Evolutionary conservation across 2,329 filamentous ascomycete genomes (phyloP), one percentile per base, ranked within the genome.

Genomic region (Aureobasidium lini): DNA sequence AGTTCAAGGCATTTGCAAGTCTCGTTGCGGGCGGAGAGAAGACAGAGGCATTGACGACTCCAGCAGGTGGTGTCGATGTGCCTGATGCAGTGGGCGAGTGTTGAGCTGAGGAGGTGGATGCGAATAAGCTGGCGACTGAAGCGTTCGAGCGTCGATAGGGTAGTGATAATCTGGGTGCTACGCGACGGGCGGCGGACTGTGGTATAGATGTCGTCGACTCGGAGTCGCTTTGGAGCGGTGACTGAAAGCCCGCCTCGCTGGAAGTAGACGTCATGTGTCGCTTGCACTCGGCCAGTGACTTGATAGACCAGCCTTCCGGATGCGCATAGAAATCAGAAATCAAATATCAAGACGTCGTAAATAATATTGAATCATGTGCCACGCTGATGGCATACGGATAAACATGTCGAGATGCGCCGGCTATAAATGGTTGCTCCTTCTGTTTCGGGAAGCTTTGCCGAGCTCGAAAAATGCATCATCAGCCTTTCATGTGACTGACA

Each of bases 201-300:
- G 64, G 84, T 10, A 28, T 39, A 5, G 16, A 11, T 69, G 81
- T 76, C 61, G 86, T 82, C 66, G 84, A 80, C 65, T 85, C 85
- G 69, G 84, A 77, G 68, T 88, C 85, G 72, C 88, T 81, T 68
- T 86, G 82, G 73, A 86, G 84, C 74, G 87, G 82, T 71, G 86
- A 84, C 74, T 86, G 82, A 75, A 83, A 78, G 32, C 31, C 52
- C 67, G 83, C 80, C 69, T 80, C 77, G 84, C 87, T 78, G 8
- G 52, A 40, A 72, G 81, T 77, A 74, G 84, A 81, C 81, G 84
- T 84, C 86, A 89, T 89, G 66, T 72, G 42, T 44, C 42, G 52
- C 40, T 46, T 29, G 28, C 37, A 39, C 37, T 18, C 49, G 34
- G 49, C 13, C 49, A 40, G 49, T 40, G 46, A 36, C 49, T 28